Evolutionary conservation across 2,329 filamentous ascomycete species (phyloP).

Genomic region (Sclerotinia sclerotiorum): DNA sequence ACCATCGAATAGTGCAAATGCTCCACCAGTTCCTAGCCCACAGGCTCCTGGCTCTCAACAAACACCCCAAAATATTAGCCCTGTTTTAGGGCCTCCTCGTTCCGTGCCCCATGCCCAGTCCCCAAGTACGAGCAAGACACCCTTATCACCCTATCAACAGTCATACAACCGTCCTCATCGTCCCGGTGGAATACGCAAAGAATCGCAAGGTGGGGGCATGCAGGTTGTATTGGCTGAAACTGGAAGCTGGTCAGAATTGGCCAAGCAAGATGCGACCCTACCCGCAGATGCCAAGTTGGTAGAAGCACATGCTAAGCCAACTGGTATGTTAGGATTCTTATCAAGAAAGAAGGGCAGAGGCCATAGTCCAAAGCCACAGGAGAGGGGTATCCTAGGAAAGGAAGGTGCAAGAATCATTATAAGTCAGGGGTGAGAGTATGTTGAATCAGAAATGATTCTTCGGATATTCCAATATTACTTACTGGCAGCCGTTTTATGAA

Average conservation of each 20-base stretch:
- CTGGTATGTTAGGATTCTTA: constrained; percentile 87
- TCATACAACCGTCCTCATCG: constrained; percentile 34
- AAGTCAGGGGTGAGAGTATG: constrained; percentile 42
- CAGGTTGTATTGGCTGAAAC: constrained; percentile 88
- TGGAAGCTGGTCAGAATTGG: constrained; percentile 88
- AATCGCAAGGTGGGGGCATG: constrained; percentile 62
- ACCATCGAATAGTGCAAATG: constrained; percentile 32
- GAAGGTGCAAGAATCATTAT: constrained; percentile 86
- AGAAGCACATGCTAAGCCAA: constrained; percentile 55
- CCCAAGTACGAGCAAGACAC: constrained; percentile 24
- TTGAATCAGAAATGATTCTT: constrained; percentile 6
- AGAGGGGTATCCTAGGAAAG: constrained; percentile 90
- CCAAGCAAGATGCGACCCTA: constrained; percentile 76
- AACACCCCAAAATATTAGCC: constrained; percentile 19
- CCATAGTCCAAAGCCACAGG: constrained; percentile 90
- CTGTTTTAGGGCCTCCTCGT: constrained; percentile 18
- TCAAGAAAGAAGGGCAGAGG: constrained; percentile 86
- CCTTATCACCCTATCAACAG: constrained; percentile 37
- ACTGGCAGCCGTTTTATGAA: neutral
- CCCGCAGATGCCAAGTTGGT: constrained; percentile 62
- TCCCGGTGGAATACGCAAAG: constrained; percentile 35
- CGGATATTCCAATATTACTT: neutral
- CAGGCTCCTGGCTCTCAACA: constrained; percentile 31
- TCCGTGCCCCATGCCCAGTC: constrained; percentile 17
- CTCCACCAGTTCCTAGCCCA: constrained; percentile 32